phyloP scores from a whole-genome alignment of 2,329 filamentous ascomycete species.

The Fusarium sublunatum region DNA sequence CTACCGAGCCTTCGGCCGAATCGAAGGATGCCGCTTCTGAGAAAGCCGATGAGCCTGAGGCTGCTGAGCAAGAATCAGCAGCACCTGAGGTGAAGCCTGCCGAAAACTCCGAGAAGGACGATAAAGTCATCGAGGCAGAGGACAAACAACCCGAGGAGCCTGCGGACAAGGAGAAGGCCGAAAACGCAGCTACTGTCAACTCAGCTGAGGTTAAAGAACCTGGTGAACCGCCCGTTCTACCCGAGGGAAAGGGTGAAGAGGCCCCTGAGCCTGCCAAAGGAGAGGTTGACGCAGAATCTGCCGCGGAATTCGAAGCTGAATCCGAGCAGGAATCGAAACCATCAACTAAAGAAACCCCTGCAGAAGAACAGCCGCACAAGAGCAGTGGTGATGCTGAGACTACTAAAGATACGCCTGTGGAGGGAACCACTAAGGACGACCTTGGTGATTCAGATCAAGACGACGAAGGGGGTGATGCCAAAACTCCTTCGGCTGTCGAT shows the following conservation, averaged over 20 bases:
- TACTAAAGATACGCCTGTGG: neutral
- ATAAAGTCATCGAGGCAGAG: constrained; percentile 5
- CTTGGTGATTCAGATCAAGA: neutral
- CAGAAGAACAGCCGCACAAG: constrained; percentile 7
- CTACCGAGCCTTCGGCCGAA: constrained; percentile 5
- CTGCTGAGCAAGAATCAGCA: constrained; percentile 3
- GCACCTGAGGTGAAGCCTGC: constrained; percentile 7
- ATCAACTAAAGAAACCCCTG: neutral
- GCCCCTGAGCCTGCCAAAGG: constrained; percentile 8
- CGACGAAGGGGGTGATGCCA: constrained; percentile 1
- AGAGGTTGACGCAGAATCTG: neutral
- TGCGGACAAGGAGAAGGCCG: constrained; percentile 1
- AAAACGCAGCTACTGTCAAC: constrained; percentile 1
- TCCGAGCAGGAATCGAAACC: neutral
- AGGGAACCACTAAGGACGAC: neutral
- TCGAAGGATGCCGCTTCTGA: constrained; percentile 5
- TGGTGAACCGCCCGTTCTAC: constrained; percentile 5
- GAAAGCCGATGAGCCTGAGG: constrained; percentile 6
- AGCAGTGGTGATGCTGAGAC: constrained; percentile 6
- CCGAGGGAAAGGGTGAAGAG: constrained; percentile 15
- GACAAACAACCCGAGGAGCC: constrained; percentile 2
- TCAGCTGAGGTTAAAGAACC: neutral
- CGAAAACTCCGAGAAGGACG: constrained; percentile 4
- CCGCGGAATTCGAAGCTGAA: neutral
- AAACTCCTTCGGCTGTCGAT: constrained; percentile 5